Percentiles rank a stretch among this genome's conserved stretches.
These are phyloP conservation scores for Ganoderma resinaceum DNA, from an alignment of 1,284 basidiomycete genomes.

Conservation along the genomic window DNA sequence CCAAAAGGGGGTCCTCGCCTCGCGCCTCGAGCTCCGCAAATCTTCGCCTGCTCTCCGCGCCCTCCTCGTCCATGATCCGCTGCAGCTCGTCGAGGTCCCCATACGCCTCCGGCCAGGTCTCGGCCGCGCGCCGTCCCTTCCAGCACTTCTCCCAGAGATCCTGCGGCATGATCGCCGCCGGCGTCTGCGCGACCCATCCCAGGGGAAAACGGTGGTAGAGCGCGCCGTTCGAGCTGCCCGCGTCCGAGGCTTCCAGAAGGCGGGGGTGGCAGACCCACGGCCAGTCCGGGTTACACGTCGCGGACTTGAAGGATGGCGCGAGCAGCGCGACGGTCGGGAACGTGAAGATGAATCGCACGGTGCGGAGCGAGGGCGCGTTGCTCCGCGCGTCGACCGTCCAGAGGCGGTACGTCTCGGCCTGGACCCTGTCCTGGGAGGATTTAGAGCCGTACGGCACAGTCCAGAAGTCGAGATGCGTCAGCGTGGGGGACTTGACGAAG, in stretches of 20 bases:
- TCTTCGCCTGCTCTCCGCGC: neutral
- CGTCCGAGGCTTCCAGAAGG: neutral
- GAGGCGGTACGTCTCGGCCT: neutral
- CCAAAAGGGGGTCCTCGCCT: neutral
- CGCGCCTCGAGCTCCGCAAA: too few species aligned
- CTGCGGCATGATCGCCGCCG: neutral
- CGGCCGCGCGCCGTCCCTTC: neutral
- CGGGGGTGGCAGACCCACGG: constrained; percentile 4
- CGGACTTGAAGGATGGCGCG: neutral
- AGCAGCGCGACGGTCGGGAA: neutral
- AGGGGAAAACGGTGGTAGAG: neutral
- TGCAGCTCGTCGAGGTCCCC: neutral
- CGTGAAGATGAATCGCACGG: neutral
- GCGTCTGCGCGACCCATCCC: neutral
- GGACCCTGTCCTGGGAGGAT: neutral
- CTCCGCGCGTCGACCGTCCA: neutral
- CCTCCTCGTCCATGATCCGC: neutral
- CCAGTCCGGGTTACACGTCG: neutral
- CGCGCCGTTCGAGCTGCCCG: neutral
- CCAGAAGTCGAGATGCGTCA: neutral
- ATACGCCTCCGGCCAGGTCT: neutral
- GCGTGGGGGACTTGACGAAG: neutral
- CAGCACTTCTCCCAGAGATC: neutral
- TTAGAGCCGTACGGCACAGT: neutral
- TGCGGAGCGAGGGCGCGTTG: neutral